These are phyloP conservation scores for Chamaenerion angustifolium DNA, from an alignment of 345 rosid species.

Conservation along the genomic window DNA sequence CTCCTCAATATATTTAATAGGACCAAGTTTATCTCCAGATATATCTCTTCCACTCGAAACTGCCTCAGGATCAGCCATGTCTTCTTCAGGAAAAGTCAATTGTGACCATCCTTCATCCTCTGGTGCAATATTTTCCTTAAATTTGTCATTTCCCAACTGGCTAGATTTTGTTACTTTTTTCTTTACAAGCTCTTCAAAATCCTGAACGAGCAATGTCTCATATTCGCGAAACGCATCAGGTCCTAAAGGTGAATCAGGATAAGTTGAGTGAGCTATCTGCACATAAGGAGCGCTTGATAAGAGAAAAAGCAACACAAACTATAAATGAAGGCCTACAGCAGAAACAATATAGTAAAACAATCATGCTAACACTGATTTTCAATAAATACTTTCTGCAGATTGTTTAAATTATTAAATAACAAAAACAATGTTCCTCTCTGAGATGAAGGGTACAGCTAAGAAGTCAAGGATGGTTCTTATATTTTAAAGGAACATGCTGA, in stretches of 20 bases:
- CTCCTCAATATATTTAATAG: slow-evolving; percentile 21
- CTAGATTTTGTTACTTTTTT: slow-evolving; percentile 22
- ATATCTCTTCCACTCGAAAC: slow-evolving; percentile 20
- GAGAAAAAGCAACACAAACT: slow-evolving; percentile 1
- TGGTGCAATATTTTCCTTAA: slow-evolving; percentile 13
- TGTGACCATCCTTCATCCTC: slow-evolving; percentile 57
- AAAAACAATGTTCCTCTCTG: too few relatives aligned
- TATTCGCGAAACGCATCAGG: slow-evolving; percentile 86
- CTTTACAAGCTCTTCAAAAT: slow-evolving; percentile 70
- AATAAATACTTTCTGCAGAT: too few relatives aligned
- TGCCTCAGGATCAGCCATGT: slow-evolving; percentile 24
- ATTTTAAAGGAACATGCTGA: too few relatives aligned
- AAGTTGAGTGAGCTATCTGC: slow-evolving; percentile 72
- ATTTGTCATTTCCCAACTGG: slow-evolving; percentile 13
- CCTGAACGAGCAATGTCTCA: slow-evolving; percentile 82
- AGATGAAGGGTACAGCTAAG: too few relatives aligned
- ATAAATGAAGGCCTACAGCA: neutral
- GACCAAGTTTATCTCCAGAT: slow-evolving; percentile 16
- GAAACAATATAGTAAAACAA: neutral
- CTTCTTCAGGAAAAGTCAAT: slow-evolving; percentile 40
- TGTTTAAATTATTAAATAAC: too few relatives aligned
- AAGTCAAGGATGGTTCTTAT: too few relatives aligned
- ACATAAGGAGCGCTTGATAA: slow-evolving; percentile 7
- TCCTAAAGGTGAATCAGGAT: slow-evolving; percentile 83
- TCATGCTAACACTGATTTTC: too few relatives aligned